Evolutionary conservation across 257 asterid genomes (phyloP).

Genomic region (Misopates orontium): DNA sequence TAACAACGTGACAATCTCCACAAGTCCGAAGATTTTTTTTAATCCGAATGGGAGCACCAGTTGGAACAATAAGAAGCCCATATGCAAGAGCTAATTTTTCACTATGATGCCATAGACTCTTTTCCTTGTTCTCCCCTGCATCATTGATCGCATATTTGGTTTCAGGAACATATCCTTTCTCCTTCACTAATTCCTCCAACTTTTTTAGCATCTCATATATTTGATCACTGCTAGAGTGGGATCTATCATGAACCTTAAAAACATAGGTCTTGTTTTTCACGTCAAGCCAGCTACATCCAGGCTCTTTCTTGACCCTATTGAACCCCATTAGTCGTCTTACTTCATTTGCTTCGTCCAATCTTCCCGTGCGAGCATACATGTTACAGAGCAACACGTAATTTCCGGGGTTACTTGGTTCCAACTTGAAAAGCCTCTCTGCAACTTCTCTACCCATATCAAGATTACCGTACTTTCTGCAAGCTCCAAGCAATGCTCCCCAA

Average conservation of each 20-base stretch:
- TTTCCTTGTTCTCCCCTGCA: slow-evolving; percentile 32
- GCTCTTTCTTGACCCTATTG: slow-evolving; percentile 42
- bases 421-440: slow-evolving; percentile 42
- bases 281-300: slow-evolving; percentile 57
- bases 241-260: slow-evolving; percentile 48
- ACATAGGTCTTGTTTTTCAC: slow-evolving; percentile 41
- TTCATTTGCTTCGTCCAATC: slow-evolving; percentile 48
- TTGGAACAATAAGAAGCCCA: slow-evolving; percentile 40
- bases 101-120: slow-evolving; percentile 49
- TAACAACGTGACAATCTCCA: slow-evolving; percentile 40
- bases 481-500: slow-evolving; percentile 54
- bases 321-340: slow-evolving; percentile 51
- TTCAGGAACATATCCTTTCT: slow-evolving; percentile 44
- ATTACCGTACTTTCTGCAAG: slow-evolving; percentile 44
- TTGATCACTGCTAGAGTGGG: slow-evolving; percentile 38
- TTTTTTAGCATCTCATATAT: slow-evolving; percentile 43
- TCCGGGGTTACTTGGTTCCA: slow-evolving; percentile 54
- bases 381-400: slow-evolving; percentile 48
- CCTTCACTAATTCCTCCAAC: slow-evolving; percentile 42
- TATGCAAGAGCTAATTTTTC: slow-evolving; percentile 45
- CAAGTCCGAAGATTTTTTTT: slow-evolving; percentile 53
- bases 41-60: slow-evolving; percentile 46
- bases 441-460: slow-evolving; percentile 44
- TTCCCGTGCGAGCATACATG: slow-evolving; percentile 40
- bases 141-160: slow-evolving; percentile 22